Base-by-base conservation (phyloP, 352 stramenopile species). In the Globisporangium splendens region DNA sequence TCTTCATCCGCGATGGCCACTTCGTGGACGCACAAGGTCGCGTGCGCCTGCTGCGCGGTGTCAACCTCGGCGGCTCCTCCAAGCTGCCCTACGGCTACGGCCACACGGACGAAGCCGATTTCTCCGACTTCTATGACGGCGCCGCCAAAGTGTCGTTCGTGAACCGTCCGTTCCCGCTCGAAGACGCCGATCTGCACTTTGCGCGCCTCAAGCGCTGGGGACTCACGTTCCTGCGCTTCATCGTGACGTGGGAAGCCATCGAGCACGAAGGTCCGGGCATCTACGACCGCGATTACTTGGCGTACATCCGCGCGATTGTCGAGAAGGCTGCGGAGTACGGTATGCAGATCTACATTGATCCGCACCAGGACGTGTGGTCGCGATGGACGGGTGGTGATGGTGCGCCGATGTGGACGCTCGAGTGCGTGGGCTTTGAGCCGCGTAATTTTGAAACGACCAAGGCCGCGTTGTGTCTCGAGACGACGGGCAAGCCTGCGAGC, bases 331-430 rank as follows among this genome's bases (percentile, higher is more conserved):
- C 56, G 10, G 68, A 79, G 18, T 91, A 85, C 61, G 79, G 68
- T n/a, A 71, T 97, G n/a, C 65, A 69, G 31, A 68, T 97, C 20
- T 96, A 93, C 56, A 79, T 97, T n/a, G 87, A 97, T 50, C 88
- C 85, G 8, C 91, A 97, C 56, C 91, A 97, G 72, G 91, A 97
- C 62, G 88, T 96, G 21, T 97, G 89, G 89, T 95, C 83, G 17
- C 79, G 89, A 17, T 97, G 77, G 75, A 96, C 88, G 0, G 91
- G 91, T 18, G 90, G 91, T 1, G 88, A 97, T 59, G 91, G 91
- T 18, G 87, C 91, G 3, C 91, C 89, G 0, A 65, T 95, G 52
- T 97, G 91, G 91, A 97, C 91, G 31, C 73, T 97, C 7, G 78
- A 93, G 60, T 51, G 61, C 11, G 66, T 94, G 0, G 91, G 89